These are phyloP conservation scores for Eutrema heterophyllum DNA, from an alignment of 345 rosid genomes.

Conservation along the genomic window DNA sequence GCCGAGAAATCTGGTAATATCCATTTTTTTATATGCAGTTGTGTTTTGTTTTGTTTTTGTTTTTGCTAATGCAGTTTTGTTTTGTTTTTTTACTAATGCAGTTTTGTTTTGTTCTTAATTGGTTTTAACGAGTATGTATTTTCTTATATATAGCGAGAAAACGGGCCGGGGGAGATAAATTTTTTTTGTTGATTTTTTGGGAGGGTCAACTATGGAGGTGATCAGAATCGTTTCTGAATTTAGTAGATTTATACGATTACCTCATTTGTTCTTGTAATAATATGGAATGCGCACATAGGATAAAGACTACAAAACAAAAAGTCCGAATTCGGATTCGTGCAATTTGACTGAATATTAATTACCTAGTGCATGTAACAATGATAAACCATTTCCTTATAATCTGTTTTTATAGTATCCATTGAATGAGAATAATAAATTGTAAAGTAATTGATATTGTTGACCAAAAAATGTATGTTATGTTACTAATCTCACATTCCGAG, in stretches of 20 bases:
- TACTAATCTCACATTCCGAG: neutral
- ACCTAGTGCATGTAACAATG: conserved; percentile 4
- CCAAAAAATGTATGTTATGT: neutral
- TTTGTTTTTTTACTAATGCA: neutral
- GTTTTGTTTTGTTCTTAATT: neutral
- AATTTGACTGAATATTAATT: neutral
- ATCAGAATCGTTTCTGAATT: conserved; percentile 6
- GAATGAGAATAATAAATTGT: neutral
- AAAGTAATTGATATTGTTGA: neutral
- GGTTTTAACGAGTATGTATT: neutral
- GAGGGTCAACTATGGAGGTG: neutral
- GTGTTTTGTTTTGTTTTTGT: neutral
- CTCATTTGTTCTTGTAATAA: neutral
- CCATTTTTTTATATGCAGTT: neutral
- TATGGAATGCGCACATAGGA: neutral
- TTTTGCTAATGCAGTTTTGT: neutral
- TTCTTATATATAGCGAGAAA: neutral
- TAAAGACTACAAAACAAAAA: neutral
- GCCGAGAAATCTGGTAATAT: neutral
- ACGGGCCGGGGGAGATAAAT: neutral
- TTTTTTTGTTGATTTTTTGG: neutral
- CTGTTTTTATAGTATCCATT: neutral
- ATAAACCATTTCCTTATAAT: neutral
- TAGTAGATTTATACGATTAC: neutral
- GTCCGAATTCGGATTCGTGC: neutral